phyloP scores from a whole-genome alignment of 2,329 filamentous ascomycete species.

The Aspergillus pseudonomiae region DNA sequence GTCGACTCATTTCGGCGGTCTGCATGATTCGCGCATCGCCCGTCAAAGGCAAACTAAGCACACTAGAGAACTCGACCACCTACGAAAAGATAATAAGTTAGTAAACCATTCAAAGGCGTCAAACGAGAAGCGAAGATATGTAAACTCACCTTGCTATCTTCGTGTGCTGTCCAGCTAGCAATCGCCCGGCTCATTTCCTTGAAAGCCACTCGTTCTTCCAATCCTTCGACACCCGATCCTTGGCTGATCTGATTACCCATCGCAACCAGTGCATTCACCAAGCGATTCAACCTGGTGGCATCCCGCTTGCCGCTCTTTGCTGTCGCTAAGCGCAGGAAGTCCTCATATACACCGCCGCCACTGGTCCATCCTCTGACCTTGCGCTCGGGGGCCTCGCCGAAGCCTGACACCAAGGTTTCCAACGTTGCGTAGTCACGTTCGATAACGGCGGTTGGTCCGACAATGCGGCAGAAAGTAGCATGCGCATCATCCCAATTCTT shows the following conservation, averaged over 20 bases:
- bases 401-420: conserved; percentile 69
- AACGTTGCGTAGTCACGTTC: conserved; percentile 76
- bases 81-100: conserved; percentile 11
- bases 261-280: conserved; percentile 52
- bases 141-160: conserved; percentile 60
- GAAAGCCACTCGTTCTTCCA: conserved; percentile 71
- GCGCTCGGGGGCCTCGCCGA: conserved; percentile 62
- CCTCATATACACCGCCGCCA: conserved; percentile 78
- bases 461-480: conserved; percentile 74
- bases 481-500: conserved; percentile 80
- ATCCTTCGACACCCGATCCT: conserved; percentile 56
- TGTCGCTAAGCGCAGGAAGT: conserved; percentile 58
- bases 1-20: conserved; percentile 68
- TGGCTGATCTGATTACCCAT: conserved; percentile 46
- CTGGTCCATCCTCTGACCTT: conserved; percentile 73
- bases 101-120: not conserved
- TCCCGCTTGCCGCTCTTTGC: conserved; percentile 44
- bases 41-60: conserved; percentile 58
- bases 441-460: conserved; percentile 81
- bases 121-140: not conserved
- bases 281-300: conserved; percentile 44
- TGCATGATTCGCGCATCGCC: conserved; percentile 73
- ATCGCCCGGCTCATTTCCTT: conserved; percentile 80
- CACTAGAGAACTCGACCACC: conserved; percentile 40
- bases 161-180: conserved; percentile 65